These are phyloP conservation scores for Neopestalotiopsis sp. DNA, from an alignment of 2,329 filamentous ascomycete species.

Conservation along the genomic window DNA sequence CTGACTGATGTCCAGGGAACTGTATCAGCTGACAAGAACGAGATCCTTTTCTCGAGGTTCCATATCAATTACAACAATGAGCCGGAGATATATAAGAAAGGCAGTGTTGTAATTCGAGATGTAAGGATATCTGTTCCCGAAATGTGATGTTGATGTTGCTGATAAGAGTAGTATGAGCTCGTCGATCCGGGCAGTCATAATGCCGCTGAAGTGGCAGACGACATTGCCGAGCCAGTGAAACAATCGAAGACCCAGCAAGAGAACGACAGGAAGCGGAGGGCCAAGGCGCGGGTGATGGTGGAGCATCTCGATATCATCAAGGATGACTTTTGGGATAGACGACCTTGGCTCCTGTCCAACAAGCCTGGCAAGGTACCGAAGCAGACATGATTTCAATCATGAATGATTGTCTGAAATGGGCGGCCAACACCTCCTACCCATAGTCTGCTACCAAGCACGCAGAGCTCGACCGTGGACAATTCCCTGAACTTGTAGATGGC, in stretches of 20 bases:
- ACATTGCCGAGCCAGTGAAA: slow-evolving; percentile 55
- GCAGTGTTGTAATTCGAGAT: slow-evolving; percentile 86
- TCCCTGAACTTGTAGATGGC: not conserved
- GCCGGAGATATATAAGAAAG: slow-evolving; percentile 89
- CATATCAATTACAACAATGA: slow-evolving; percentile 98
- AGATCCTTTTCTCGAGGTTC: slow-evolving; percentile 89
- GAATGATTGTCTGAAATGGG: not conserved
- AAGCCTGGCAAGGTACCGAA: slow-evolving; percentile 75
- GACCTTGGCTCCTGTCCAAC: slow-evolving; percentile 83
- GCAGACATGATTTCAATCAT: slow-evolving; percentile 45
- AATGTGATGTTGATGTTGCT: slow-evolving; percentile 28
- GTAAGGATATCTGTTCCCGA: slow-evolving; percentile 48
- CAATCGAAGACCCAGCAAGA: slow-evolving; percentile 82
- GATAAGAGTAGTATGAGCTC: slow-evolving; percentile 65
- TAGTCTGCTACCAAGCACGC: not conserved
- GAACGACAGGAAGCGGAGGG: slow-evolving; percentile 79
- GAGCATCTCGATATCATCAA: slow-evolving; percentile 94
- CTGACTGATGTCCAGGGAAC: slow-evolving; percentile 66
- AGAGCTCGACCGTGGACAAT: not conserved
- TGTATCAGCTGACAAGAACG: slow-evolving; percentile 87
- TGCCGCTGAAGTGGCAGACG: slow-evolving; percentile 50
- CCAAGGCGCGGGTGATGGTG: slow-evolving; percentile 80
- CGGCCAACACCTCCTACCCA: not conserved
- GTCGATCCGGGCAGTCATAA: slow-evolving; percentile 62
- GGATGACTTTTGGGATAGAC: slow-evolving; percentile 88